Evolutionary conservation across 2,329 filamentous ascomycete genomes (phyloP).

Genomic region (Rosellinia necatrix): DNA sequence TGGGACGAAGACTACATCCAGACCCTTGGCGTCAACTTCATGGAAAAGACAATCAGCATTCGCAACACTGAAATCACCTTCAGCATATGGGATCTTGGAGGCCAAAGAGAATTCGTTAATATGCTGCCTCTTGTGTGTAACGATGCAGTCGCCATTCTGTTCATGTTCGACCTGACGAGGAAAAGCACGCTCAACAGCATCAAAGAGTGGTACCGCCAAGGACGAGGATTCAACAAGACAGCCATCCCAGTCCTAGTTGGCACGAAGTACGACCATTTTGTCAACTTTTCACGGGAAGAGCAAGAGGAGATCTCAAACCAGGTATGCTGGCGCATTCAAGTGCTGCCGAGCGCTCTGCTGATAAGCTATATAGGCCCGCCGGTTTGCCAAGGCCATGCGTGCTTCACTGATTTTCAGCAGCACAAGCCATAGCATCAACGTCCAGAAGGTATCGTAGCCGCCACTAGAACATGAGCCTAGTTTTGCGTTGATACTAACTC

Average conservation of each 20-base stretch:
- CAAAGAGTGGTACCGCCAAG: slow-evolving; percentile 99
- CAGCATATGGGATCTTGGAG: slow-evolving; percentile 98
- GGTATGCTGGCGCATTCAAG: slow-evolving; percentile 51
- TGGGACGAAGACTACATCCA: slow-evolving; percentile 99
- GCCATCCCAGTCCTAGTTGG: slow-evolving; percentile 98
- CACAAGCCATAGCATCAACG: slow-evolving; percentile 98
- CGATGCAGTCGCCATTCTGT: slow-evolving; percentile 95
- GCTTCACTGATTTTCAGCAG: slow-evolving; percentile 97
- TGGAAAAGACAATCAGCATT: slow-evolving; percentile 99
- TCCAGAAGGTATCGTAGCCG: slow-evolving; percentile 75
- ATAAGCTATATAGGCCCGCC: slow-evolving; percentile 70
- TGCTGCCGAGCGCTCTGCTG: slow-evolving; percentile 22
- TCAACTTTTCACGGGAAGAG: slow-evolving; percentile 96
- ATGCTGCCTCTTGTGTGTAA: slow-evolving; percentile 99
- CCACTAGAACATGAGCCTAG: neutral
- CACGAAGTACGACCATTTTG: slow-evolving; percentile 99
- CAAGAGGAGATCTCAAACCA: slow-evolving; percentile 98
- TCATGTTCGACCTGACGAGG: slow-evolving; percentile 98
- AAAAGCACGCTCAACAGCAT: slow-evolving; percentile 99
- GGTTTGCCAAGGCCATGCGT: slow-evolving; percentile 98
- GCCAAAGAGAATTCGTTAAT: slow-evolving; percentile 98
- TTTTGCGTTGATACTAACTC: slow-evolving; percentile 13
- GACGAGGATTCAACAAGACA: slow-evolving; percentile 98
- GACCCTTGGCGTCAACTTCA: slow-evolving; percentile 98
- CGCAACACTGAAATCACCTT: slow-evolving; percentile 99